These are phyloP conservation scores for Picea glauca DNA, from an alignment of 75 land plant genomes.

Conservation along the genomic window DNA sequence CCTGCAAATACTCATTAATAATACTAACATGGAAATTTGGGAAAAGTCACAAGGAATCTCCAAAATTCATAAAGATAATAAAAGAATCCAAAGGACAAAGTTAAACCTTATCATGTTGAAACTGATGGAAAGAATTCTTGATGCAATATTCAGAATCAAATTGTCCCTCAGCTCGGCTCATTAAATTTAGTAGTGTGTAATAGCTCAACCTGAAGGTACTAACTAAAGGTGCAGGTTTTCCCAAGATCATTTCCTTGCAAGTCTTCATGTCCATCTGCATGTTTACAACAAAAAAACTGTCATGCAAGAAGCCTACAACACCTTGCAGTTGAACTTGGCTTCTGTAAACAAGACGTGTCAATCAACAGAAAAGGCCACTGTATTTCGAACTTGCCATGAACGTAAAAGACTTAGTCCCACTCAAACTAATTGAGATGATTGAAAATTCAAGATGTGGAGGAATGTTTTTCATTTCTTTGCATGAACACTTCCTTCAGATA, in stretches of 20 bases:
- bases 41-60: not conserved
- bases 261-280: slow-evolving; percentile 89
- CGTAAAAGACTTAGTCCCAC: not conserved
- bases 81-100: not conserved
- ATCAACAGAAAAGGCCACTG: not conserved
- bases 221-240: slow-evolving; percentile 88
- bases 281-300: not conserved
- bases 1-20: slow-evolving; percentile 27
- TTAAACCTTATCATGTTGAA: slow-evolving; percentile 85
- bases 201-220: slow-evolving; percentile 72
- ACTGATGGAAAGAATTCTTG: slow-evolving; percentile 61
- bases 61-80: not conserved
- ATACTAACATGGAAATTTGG: not conserved
- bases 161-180: slow-evolving; percentile 69
- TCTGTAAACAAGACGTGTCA: not conserved
- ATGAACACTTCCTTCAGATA: not conserved
- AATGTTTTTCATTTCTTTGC: not conserved
- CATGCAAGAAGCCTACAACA: not conserved
- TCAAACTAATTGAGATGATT: not conserved
- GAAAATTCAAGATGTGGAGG: not conserved
- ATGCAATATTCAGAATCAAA: slow-evolving; percentile 62
- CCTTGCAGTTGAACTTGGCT: not conserved
- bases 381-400: not conserved
- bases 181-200: slow-evolving; percentile 49
- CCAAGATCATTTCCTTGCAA: slow-evolving; percentile 80